phyloP scores from a whole-genome alignment of 2,329 filamentous ascomycete genomes.

The Sporothrix luriei region DNA sequence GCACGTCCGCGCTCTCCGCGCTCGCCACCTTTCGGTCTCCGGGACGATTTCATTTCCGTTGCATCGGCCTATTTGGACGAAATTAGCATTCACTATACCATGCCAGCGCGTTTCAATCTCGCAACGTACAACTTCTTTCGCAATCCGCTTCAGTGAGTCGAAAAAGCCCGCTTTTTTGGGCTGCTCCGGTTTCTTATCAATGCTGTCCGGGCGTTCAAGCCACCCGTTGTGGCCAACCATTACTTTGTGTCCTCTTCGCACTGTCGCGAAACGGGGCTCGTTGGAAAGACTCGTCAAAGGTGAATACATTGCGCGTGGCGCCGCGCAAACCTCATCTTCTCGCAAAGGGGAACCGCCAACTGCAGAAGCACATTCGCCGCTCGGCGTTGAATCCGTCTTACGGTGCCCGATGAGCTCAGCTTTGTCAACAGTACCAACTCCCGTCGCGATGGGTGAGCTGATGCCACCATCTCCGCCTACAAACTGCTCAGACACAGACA shows the following conservation, averaged over 20 bases:
- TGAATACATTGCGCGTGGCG: constrained; percentile 45
- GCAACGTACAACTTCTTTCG: constrained; percentile 54
- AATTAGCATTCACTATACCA: constrained; percentile 21
- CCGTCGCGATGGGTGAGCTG: background rate
- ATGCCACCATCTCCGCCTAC: background rate
- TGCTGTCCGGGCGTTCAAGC: constrained; percentile 53
- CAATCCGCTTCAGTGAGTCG: constrained; percentile 55
- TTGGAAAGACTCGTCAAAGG: constrained; percentile 50
- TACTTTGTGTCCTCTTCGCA: constrained; percentile 52
- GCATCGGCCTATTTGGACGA: constrained; percentile 36
- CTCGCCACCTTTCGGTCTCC: constrained; percentile 41
- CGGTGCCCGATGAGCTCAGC: background rate
- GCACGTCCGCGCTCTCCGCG: constrained; percentile 42
- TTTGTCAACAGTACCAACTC: too few species aligned
- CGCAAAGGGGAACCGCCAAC: background rate
- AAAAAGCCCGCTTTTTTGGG: constrained; percentile 49
- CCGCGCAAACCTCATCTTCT: background rate
- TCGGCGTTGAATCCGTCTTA: background rate
- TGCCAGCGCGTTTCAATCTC: too few species aligned
- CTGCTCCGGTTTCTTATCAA: constrained; percentile 34
- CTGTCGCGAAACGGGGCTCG: constrained; percentile 40
- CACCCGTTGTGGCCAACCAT: constrained; percentile 60
- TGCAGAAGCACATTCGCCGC: constrained; percentile 4
- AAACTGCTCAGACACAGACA: constrained; percentile 25
- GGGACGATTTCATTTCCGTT: constrained; percentile 46